These are phyloP conservation scores for Corylus avellana DNA, from an alignment of 306 rosid species.

Conservation along the genomic window DNA sequence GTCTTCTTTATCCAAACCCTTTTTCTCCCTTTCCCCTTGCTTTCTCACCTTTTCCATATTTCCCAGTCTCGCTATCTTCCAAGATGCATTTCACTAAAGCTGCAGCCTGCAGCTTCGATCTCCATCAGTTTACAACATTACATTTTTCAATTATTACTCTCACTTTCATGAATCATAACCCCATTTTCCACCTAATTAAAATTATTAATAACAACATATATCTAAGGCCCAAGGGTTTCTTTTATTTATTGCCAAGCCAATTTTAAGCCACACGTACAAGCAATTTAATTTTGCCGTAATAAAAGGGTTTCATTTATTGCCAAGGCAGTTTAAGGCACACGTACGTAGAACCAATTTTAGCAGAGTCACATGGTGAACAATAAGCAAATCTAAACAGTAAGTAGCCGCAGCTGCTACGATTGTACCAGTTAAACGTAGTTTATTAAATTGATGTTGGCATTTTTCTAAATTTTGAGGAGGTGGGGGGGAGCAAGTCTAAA, in stretches of 20 bases:
- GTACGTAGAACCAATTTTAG: too few relatives aligned
- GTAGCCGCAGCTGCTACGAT: too few relatives aligned
- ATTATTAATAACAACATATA: too few relatives aligned
- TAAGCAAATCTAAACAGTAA: too few relatives aligned
- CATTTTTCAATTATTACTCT: slow-evolving; percentile 32
- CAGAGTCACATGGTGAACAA: too few relatives aligned
- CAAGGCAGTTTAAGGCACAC: background rate
- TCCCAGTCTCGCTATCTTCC: slow-evolving; percentile 39
- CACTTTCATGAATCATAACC: slow-evolving; percentile 20
- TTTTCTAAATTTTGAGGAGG: too few relatives aligned
- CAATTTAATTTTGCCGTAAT: too few relatives aligned
- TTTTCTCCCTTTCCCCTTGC: slow-evolving; percentile 21
- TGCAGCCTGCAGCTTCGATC: slow-evolving; percentile 8
- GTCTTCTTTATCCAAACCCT: slow-evolving; percentile 40
- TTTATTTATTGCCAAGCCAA: slow-evolving; percentile 1
- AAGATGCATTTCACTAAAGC: slow-evolving; percentile 42
- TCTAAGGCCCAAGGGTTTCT: background rate
- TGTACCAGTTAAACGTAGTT: too few relatives aligned
- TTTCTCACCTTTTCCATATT: slow-evolving; percentile 31
- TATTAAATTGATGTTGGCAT: too few relatives aligned
- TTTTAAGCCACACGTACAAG: too few relatives aligned
- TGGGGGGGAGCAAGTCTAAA: too few relatives aligned
- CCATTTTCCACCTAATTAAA: too few relatives aligned
- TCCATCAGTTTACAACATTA: slow-evolving; percentile 25
- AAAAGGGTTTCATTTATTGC: slow-evolving; percentile 8